Base-by-base conservation (phyloP, 805 yeast genomes). In the Pichia ethanolica region DNA sequence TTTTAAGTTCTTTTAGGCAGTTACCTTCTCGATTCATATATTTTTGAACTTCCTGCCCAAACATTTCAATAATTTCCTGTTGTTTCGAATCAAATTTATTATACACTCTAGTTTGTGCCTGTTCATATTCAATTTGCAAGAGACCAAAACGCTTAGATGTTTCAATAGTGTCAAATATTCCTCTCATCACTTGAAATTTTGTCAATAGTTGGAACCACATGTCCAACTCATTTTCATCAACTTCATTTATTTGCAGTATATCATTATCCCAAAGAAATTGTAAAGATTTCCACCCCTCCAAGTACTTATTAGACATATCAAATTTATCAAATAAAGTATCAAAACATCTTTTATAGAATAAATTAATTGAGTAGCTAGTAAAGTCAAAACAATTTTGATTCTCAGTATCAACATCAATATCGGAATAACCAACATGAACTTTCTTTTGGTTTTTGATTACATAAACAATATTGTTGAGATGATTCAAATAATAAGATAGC, bases 221-320 rank as follows among this genome's bases (percentile, higher is more conserved):
- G 0, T 50, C 49, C 11, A 80, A 43, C 46, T 71, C 67, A 3
- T 47, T 53, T 1, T 67, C 70, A 3, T 79, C 58, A 9, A 55
- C 46, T 2, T 54, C 51, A 27, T 63, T 63, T 4, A 79, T 72
- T 0, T 68, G 69, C 2, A 70, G 72, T 0, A 73, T 56, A 12
- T 72, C 69, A 9, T 82, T 56, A 52, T 77, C 81, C 87, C 89
- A 82, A 5, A 85, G 61, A 1, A 73, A 62, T 58, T 82, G 85
- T 30, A 83, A 68, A 25, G 64, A 65, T 2, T 59, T 56, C 95
- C 95, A 86, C 14, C 40, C 13, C 4, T 36, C 13, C 10, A 42
- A 13, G 43, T 39, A 53, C 4, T 12, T 8, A 2, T 34, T n/a
- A 5, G 47, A 39, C 28, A 49, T 33, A 5, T 7, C n/a, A 35